Base-by-base conservation (phyloP, 139 green algal genomes). In the Yamagishiella unicocca region DNA sequence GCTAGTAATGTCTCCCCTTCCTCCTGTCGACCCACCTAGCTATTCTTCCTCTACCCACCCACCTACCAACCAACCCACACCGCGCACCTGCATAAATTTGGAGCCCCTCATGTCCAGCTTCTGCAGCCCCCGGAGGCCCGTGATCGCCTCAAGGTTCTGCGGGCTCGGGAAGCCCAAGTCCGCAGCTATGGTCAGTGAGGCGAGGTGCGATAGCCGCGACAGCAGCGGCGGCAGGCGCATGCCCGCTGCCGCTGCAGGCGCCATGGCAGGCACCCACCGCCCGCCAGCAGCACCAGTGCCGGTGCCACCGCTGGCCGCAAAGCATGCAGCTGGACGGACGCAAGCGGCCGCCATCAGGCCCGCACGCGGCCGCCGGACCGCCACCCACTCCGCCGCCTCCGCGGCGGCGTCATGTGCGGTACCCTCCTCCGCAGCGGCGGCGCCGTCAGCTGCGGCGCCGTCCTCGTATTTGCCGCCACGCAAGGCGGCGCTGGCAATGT, bases 81-180 rank as follows among this genome's bases (percentile, higher is more conserved):
- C 31, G 27, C 73, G 17, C 29, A 73, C 77, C 79, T 75, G 79
- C 79, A 85, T 85, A 40, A 76, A 85, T 61, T 85, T 85, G 10
- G 61, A 6, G 3, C 79, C 79, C 5, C 79, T 40, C 61, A 85
- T 75, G 79, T 85, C 79, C 42, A 85, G 61, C 40, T 10, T 8
- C 19, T 42, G n/a, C 19, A 85, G 79, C 17, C 22, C 4, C 6
- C 19, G 10, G 4, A 85, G 79, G 29, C 14, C 17, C 29, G 79
- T 37, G n/a, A 85, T 35, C 0, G 54, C 25, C 43, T 61, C 79
- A 9, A 85, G 79, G 1, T 85, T 61, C 40, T 27, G 37, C 24
- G 79, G 61, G 29, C 10, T 25, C 17, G 79, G 79, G 42, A 85
- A 85, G 27, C 79, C 61, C 40, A 35, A 29, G 29, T 85, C 79